Conservation (phyloP, 2,329 filamentous ascomycete species). For the Xylariales sp. region DNA sequence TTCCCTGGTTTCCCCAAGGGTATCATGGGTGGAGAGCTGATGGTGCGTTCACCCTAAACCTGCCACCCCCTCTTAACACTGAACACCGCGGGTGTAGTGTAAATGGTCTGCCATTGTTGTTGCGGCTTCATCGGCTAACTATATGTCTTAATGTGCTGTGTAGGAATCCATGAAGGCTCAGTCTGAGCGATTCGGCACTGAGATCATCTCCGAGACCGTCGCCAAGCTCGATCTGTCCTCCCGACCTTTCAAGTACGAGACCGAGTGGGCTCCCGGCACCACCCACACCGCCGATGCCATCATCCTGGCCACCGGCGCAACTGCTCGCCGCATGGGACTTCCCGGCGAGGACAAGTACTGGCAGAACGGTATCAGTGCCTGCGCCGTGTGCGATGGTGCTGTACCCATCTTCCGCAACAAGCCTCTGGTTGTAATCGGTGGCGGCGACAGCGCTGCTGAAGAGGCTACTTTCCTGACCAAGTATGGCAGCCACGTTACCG, state of each 20-base stretch:
- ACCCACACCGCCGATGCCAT: constrained; percentile 86
- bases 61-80: background rate
- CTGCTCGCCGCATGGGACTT: constrained; percentile 77
- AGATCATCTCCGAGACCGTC: constrained; percentile 91
- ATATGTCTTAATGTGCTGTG: background rate
- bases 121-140: background rate
- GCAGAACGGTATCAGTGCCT: constrained; percentile 95
- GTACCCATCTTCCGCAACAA: constrained; percentile 97
- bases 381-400: constrained; percentile 94
- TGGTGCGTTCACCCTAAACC: constrained; percentile 49
- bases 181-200: constrained; percentile 86
- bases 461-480: constrained; percentile 97
- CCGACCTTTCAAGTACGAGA: constrained; percentile 89
- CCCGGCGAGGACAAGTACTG: constrained; percentile 92
- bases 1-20: constrained; percentile 90
- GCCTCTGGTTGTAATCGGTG: constrained; percentile 91
- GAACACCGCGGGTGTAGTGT: no score
- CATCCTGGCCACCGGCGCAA: constrained; percentile 94
- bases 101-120: background rate
- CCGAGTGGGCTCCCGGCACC: constrained; percentile 80
- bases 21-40: constrained; percentile 82
- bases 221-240: constrained; percentile 77
- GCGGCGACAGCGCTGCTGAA: constrained; percentile 94
- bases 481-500: constrained; percentile 92
- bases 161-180: constrained; percentile 87